Evolutionary conservation across 140 eudicot genomes (phyloP).

Genomic region (Flaveria floridana): DNA sequence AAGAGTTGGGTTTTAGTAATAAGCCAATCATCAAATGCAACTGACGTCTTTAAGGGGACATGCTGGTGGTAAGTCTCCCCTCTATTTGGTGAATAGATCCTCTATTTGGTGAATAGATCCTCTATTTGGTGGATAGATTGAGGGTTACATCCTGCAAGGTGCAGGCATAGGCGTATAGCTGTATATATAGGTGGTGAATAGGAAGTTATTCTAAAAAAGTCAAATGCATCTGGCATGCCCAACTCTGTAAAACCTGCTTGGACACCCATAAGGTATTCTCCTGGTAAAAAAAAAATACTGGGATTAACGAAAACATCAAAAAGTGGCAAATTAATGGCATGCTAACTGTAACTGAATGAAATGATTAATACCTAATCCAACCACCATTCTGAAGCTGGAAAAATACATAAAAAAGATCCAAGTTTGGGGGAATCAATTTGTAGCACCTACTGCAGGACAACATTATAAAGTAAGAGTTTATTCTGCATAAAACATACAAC

Average conservation of each 20-base stretch:
- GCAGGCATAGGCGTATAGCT: too few relatives aligned
- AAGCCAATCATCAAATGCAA: too few relatives aligned
- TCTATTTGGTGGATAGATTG: too few relatives aligned
- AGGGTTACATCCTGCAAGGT: too few relatives aligned
- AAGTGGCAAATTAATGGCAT: slow-evolving; percentile 7
- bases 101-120: too few relatives aligned
- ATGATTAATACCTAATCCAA: slow-evolving; percentile 70
- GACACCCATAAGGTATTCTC: slow-evolving; percentile 91
- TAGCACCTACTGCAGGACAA: slow-evolving; percentile 76
- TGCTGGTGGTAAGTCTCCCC: too few relatives aligned
- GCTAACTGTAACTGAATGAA: neutral
- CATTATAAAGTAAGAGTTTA: slow-evolving; percentile 1
- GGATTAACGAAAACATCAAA: slow-evolving; percentile 11
- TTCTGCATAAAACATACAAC: slow-evolving; percentile 2
- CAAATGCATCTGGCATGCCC: slow-evolving; percentile 96
- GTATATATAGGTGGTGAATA: too few relatives aligned
- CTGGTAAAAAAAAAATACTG: slow-evolving; percentile 34
- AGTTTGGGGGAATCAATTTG: slow-evolving; percentile 67
- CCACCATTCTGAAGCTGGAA: slow-evolving; percentile 94
- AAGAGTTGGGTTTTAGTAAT: slow-evolving; percentile 68
- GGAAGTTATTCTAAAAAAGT: slow-evolving; percentile 25
- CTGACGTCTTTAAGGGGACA: too few relatives aligned
- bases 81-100: too few relatives aligned
- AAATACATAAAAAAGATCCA: slow-evolving; percentile 86
- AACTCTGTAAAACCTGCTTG: slow-evolving; percentile 71